A percentile compares a stretch with the other conserved stretches of the same genome.
Evolutionary conservation across 2,329 filamentous ascomycete species (phyloP).

Genomic region (Hypoxylon sp.): DNA sequence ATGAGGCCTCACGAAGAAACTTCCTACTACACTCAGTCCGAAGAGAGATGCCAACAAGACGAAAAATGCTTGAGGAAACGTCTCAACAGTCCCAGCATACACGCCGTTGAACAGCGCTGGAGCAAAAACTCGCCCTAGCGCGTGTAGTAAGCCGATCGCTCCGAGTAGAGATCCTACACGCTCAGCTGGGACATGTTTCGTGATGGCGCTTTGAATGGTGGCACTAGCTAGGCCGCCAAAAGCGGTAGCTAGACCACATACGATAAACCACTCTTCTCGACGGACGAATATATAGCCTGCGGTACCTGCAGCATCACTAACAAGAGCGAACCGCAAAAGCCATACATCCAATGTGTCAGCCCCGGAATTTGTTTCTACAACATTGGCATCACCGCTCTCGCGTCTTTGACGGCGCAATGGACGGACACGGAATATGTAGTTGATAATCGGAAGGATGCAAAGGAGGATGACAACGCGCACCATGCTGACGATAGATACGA

Average conservation of each 20-base stretch:
- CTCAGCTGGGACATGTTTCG: slow-evolving; percentile 88
- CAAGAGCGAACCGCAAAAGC: slow-evolving; percentile 76
- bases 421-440: slow-evolving; percentile 73
- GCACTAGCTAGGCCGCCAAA: slow-evolving; percentile 87
- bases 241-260: slow-evolving; percentile 76
- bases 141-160: slow-evolving; percentile 85
- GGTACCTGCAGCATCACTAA: slow-evolving; percentile 80
- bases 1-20: slow-evolving; percentile 76
- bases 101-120: slow-evolving; percentile 87
- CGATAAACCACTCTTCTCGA: slow-evolving; percentile 70
- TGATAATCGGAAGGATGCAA: slow-evolving; percentile 77
- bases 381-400: slow-evolving; percentile 48
- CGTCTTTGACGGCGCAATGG: slow-evolving; percentile 56
- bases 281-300: slow-evolving; percentile 76
- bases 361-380: slow-evolving; percentile 66
- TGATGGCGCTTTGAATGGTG: slow-evolving; percentile 82
- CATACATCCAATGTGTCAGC: slow-evolving; percentile 80
- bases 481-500: slow-evolving; percentile 81
- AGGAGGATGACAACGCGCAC: slow-evolving; percentile 80
- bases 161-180: slow-evolving; percentile 88
- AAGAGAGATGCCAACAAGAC: slow-evolving; percentile 76
- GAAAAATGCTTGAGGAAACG: slow-evolving; percentile 84
- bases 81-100: slow-evolving; percentile 81
- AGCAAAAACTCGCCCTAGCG: slow-evolving; percentile 78
- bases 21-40: slow-evolving; percentile 68